Evolutionary conservation across 352 stramenopile species (phyloP).

Genomic region (Aphanomyces euteiches): DNA sequence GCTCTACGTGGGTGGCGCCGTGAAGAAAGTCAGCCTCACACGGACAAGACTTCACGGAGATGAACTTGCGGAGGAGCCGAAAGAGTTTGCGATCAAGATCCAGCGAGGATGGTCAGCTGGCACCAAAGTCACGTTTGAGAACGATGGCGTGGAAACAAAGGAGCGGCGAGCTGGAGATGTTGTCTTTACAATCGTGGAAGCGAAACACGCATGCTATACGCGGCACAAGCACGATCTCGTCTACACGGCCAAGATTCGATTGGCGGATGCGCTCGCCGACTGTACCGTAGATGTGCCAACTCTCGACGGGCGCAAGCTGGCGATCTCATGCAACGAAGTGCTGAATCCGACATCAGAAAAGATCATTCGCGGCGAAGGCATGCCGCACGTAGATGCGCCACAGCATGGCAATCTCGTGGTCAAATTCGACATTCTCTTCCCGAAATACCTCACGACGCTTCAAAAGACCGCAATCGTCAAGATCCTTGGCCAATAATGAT

Average conservation of each 20-base stretch:
- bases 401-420: slow-evolving; percentile 91
- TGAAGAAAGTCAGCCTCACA: slow-evolving; percentile 84
- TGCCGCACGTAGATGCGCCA: slow-evolving; percentile 79
- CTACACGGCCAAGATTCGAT: slow-evolving; percentile 90
- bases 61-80: slow-evolving; percentile 68
- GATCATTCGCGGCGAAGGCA: slow-evolving; percentile 92
- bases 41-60: slow-evolving; percentile 66
- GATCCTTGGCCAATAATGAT: slow-evolving; percentile 54
- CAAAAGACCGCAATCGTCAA: slow-evolving; percentile 88
- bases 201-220: slow-evolving; percentile 79
- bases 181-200: slow-evolving; percentile 89
- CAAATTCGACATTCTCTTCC: slow-evolving; percentile 95
- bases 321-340: slow-evolving; percentile 91
- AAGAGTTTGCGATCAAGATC: slow-evolving; percentile 86
- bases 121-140: slow-evolving; percentile 95
- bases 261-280: slow-evolving; percentile 94
- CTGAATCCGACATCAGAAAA: slow-evolving; percentile 88
- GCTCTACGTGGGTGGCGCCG: slow-evolving; percentile 81
- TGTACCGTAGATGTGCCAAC: slow-evolving; percentile 93
- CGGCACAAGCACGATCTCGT: slow-evolving; percentile 91
- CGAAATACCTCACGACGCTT: slow-evolving; percentile 86
- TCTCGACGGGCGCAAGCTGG: slow-evolving; percentile 92
- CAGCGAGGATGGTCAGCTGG: slow-evolving; percentile 93
- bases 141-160: slow-evolving; percentile 85
- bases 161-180: slow-evolving; percentile 93